Conservation (phyloP, 805 yeast species). For the Blastobotrys mokoenaii region DNA sequence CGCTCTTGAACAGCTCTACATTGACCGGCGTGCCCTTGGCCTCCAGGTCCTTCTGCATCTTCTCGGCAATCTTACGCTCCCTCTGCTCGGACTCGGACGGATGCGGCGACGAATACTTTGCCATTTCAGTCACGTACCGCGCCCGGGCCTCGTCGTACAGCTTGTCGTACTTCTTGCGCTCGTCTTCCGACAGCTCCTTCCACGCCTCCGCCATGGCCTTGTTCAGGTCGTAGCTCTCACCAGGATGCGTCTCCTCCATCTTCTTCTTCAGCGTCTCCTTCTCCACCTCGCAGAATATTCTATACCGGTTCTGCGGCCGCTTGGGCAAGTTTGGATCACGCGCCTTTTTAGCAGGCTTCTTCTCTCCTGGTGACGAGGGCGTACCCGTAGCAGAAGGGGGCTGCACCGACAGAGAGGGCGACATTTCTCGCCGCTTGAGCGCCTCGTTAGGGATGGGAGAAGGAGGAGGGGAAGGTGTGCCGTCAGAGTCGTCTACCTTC, state of each 20-base stretch:
- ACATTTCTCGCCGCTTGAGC: slow-evolving; percentile 1
- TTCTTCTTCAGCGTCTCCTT: slow-evolving; percentile 61
- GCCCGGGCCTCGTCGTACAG: slow-evolving; percentile 70
- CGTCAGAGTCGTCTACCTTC: slow-evolving; percentile 23
- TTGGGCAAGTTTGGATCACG: slow-evolving; percentile 84
- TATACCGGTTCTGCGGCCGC: slow-evolving; percentile 83
- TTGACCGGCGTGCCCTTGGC: not conserved
- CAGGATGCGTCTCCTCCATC: slow-evolving; percentile 45
- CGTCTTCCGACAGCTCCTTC: slow-evolving; percentile 64
- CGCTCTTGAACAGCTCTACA: slow-evolving; percentile 5
- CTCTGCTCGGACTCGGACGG: slow-evolving; percentile 1
- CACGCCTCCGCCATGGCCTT: slow-evolving; percentile 78
- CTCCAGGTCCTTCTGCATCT: slow-evolving; percentile 1
- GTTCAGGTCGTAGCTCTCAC: slow-evolving; percentile 51
- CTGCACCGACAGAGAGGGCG: slow-evolving; percentile 2
- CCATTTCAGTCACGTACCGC: slow-evolving; percentile 69
- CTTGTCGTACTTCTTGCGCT: slow-evolving; percentile 62
- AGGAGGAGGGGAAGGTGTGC: slow-evolving; percentile 24
- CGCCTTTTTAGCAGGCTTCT: slow-evolving; percentile 26
- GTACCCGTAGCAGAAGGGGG: slow-evolving; percentile 11
- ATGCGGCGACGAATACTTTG: slow-evolving; percentile 32
- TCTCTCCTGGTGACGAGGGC: slow-evolving; percentile 24
- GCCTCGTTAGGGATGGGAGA: slow-evolving; percentile 13
- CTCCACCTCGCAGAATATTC: slow-evolving; percentile 79
- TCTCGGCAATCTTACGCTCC: slow-evolving; percentile 1